Evolutionary conservation across 371 early-diverging fungal species (phyloP), one percentile per base, ranked within the genome.

Genomic region (Phascolomyces articulosus): DNA sequence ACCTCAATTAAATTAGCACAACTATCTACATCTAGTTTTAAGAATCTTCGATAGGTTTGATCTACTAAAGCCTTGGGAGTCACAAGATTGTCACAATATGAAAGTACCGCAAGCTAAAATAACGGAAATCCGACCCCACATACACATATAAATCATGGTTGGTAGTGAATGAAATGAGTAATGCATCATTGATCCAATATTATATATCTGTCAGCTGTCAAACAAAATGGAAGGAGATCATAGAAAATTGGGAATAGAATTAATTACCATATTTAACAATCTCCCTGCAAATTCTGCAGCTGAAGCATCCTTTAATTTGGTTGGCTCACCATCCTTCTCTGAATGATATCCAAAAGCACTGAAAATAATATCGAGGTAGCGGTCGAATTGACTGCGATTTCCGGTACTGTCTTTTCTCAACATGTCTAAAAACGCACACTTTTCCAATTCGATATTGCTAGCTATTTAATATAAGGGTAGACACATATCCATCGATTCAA

Each of bases 231-330:
- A 49, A 11, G 29, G 9, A 4, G 8, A 0, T 54, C 63, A n/a
- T n/a, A n/a, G n/a, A n/a, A n/a, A n/a, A n/a, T n/a, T n/a, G n/a
- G n/a, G n/a, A n/a, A n/a, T n/a, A n/a, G n/a, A n/a, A n/a, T n/a
- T n/a, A n/a, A n/a, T 56, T 57, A 53, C 69, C 69, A 69, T 69
- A 57, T 69, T 64, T 21, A 69, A 29, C 10, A 69, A n/a, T 26
- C 69, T 29, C 23, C 65, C 62, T 16, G 61, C 65, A 18, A 64
- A 61, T 24, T 60, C 65, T 18, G 56, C 55, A 55, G 62, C 48
- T 20, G 57, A 58, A 6, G 62, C 59, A 28, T 58, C 49, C 15
- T 31, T 34, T 10, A 27, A 20, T 4, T 23, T 21, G 18, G 21
- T 20, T n/a, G 41, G 38, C 0, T 10, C 64, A 1, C 40, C 60